phyloP scores from a whole-genome alignment of 163 green algal species.

The Volvox carteri region DNA sequence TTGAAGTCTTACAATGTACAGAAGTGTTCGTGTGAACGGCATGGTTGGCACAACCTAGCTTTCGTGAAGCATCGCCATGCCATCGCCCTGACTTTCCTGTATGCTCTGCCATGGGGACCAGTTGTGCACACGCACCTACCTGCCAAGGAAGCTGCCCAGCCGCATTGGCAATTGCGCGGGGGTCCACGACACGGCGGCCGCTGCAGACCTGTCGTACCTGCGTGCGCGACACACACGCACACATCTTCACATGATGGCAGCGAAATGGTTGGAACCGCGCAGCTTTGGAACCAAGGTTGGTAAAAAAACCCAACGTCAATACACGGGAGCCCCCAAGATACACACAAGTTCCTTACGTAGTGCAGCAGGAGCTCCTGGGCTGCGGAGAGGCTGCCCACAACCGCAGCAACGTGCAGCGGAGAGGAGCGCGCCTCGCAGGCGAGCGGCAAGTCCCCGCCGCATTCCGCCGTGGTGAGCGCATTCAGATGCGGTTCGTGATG shows the following conservation, averaged over 20 bases:
- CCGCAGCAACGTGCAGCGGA: slow-evolving; percentile 61
- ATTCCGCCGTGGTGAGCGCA: slow-evolving; percentile 30
- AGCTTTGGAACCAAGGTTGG: no score
- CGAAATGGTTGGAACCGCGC: no score
- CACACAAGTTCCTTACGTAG: neutral
- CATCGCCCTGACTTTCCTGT: no score
- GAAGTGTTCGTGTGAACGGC: no score
- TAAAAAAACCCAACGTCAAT: no score
- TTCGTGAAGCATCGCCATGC: no score
- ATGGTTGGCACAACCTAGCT: no score
- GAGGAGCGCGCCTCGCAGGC: slow-evolving; percentile 44
- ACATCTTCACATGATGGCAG: no score
- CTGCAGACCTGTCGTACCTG: neutral
- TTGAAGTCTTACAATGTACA: no score
- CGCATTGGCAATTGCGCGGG: neutral
- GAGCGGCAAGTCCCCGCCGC: slow-evolving; percentile 52
- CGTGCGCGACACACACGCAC: neutral
- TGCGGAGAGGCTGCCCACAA: slow-evolving; percentile 23
- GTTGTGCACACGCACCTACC: no score
- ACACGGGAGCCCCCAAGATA: neutral
- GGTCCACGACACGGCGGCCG: neutral
- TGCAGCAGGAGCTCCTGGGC: slow-evolving; percentile 13
- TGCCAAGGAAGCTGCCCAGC: slow-evolving; percentile 31
- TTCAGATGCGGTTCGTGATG: slow-evolving; percentile 44
- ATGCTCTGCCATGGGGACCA: no score